These are phyloP conservation scores for Mycena kentingensis DNA, from an alignment of 768 basidiomycete genomes.

Conservation along the genomic window DNA sequence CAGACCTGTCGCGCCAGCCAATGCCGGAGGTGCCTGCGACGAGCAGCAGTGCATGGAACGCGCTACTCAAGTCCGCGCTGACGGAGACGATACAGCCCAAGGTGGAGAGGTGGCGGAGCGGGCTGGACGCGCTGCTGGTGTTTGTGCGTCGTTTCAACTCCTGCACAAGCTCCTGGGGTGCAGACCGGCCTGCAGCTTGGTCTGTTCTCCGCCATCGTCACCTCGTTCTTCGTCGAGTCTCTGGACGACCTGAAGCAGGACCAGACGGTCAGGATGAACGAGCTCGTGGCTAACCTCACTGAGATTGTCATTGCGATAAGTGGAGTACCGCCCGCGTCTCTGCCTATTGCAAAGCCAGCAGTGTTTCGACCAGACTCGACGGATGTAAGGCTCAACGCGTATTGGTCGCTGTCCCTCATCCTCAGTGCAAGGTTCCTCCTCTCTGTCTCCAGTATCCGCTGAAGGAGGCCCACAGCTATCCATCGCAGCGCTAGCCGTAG, in stretches of 20 bases:
- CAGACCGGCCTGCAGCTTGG: slow-evolving; percentile 15
- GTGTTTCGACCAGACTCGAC: slow-evolving; percentile 17
- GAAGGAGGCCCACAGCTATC: slow-evolving; percentile 9
- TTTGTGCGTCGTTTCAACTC: slow-evolving; percentile 12
- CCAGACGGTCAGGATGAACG: slow-evolving; percentile 8
- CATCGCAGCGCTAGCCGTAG: slow-evolving; percentile 22
- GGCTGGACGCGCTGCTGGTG: slow-evolving; percentile 23
- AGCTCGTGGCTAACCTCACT: slow-evolving; percentile 16
- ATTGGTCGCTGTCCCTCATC: slow-evolving; percentile 23
- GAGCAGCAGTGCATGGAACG: slow-evolving; percentile 24
- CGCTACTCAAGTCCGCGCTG: slow-evolving; percentile 16
- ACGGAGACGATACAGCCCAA: slow-evolving; percentile 17
- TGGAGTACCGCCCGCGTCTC: not conserved
- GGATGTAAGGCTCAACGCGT: slow-evolving; percentile 18
- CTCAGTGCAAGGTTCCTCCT: slow-evolving; percentile 12
- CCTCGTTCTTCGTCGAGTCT: slow-evolving; percentile 24
- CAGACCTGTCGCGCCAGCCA: slow-evolving; percentile 18
- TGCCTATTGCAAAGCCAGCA: not conserved
- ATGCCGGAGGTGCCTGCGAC: slow-evolving; percentile 24
- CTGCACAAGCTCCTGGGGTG: not conserved
- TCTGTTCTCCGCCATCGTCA: slow-evolving; percentile 25
- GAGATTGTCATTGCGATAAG: slow-evolving; percentile 15
- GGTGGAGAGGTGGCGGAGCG: slow-evolving; percentile 23
- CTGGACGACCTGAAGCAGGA: slow-evolving; percentile 12
- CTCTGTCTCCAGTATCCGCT: not conserved